Conservation (phyloP, 2,329 filamentous ascomycete species). For the Colletotrichum spinosum region DNA sequence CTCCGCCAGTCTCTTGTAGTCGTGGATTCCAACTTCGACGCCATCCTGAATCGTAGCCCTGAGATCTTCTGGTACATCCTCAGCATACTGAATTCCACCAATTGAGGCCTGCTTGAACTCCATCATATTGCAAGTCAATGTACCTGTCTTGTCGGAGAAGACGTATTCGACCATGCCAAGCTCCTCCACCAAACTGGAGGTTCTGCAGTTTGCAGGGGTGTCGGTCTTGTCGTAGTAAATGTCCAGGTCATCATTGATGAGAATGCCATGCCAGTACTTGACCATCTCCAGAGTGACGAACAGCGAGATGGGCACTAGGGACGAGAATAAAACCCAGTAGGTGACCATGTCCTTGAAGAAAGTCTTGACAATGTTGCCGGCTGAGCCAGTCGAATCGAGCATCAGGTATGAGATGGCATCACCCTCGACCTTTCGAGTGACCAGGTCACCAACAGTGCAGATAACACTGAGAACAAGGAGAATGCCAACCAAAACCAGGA, state of each 20-base stretch:
- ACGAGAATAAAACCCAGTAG: constrained; percentile 98
- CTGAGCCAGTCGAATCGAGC: constrained; percentile 70
- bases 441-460: constrained; percentile 90
- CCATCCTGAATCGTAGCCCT: constrained; percentile 83
- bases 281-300: constrained; percentile 98
- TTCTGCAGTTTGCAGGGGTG: constrained; percentile 94
- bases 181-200: constrained; percentile 96
- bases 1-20: constrained; percentile 79
- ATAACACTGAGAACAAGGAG: constrained; percentile 87
- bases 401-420: constrained; percentile 78
- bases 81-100: constrained; percentile 91
- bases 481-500: constrained; percentile 88
- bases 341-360: constrained; percentile 97
- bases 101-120: constrained; percentile 97
- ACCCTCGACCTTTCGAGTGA: constrained; percentile 75
- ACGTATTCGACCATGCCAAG: constrained; percentile 98
- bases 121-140: constrained; percentile 98
- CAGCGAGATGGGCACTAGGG: constrained; percentile 94
- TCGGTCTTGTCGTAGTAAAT: constrained; percentile 98
- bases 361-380: constrained; percentile 71
- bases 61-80: constrained; percentile 91
- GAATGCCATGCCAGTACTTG: constrained; percentile 97
- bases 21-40: constrained; percentile 81
- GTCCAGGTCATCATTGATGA: constrained; percentile 97
- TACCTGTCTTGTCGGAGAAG: constrained; percentile 98